Conservation (phyloP, 306 rosid species). For the Nissolia schottii region DNA sequence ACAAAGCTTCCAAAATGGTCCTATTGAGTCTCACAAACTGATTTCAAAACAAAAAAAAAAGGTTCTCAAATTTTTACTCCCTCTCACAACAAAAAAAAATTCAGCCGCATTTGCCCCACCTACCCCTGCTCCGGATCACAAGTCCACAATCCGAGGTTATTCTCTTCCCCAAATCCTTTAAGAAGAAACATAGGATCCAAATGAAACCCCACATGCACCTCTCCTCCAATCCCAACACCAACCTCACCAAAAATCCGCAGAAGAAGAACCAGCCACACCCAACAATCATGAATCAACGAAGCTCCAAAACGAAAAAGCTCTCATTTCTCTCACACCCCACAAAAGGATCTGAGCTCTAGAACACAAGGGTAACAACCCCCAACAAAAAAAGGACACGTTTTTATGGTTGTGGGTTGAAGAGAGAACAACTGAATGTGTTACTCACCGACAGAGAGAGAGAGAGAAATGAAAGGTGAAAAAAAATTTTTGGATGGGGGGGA, state of each 20-base stretch:
- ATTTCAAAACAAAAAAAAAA: background rate
- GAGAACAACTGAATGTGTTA: background rate
- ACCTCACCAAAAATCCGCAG: constrained; percentile 25
- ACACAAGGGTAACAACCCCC: background rate
- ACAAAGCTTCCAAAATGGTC: constrained; percentile 20
- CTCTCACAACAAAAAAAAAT: background rate
- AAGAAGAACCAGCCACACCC: constrained; percentile 17
- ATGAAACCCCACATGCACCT: constrained; percentile 74
- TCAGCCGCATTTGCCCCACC: constrained; percentile 85
- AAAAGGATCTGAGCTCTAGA: constrained; percentile 14
- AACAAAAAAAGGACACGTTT: background rate
- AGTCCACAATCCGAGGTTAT: constrained; percentile 50
- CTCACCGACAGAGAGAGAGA: background rate
- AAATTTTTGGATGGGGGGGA: too few species aligned
- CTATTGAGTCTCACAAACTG: constrained; percentile 16
- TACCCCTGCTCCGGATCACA: constrained; percentile 75
- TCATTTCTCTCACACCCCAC: constrained; percentile 20
- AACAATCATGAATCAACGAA: constrained; percentile 43
- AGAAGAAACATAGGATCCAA: constrained; percentile 50
- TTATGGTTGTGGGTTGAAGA: background rate
- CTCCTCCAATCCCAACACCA: constrained; percentile 36
- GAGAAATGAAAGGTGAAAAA: background rate
- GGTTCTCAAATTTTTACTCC: constrained; percentile 1
- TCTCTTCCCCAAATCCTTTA: constrained; percentile 45
- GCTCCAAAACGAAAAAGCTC: constrained; percentile 24